Base-by-base conservation (phyloP, 441 rosid genomes). In the Pelargonium australe region DNA sequence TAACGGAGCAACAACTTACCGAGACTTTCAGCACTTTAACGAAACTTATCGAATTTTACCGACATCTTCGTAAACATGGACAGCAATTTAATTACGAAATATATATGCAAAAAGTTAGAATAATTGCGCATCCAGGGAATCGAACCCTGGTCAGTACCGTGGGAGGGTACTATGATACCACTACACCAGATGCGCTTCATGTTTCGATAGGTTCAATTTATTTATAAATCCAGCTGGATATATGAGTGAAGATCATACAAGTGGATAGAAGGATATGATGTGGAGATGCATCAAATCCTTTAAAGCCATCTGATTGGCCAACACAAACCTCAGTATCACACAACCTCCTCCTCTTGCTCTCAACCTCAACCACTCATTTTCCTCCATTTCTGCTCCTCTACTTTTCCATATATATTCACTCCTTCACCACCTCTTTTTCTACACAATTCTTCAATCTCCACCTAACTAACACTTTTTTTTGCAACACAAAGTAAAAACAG, bases 91-190 rank as follows among this genome's bases (percentile, higher is more conserved):
- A 31, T 3, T 31, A 31, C 3, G 37, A 31, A 31, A 31, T 31
- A 31, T 31, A 31, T 2, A 31, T 31, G 37, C 3, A 31, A 31
- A 31, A 31, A 0, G 3, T 0, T 20, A n/a, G 23, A 20, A 20
- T 20, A 12, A 0, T 0, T 89, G 94, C 90, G 90, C 95, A 89
- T 86, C 92, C 91, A 78, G 96, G 96, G 89, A 91, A 89, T 91
- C 89, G 96, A 89, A 92, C 90, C 91, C 91, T 80, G 97, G 96
- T 92, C 97, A 89, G 91, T 86, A 89, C 92, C 95, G 95, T 88
- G 96, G 92, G 95, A 88, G 96, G 96, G 95, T 89, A 91, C 97
- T 88, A 85, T 89, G 96, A 88, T 88, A 88, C 97, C 97, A 88
- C 96, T 89, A 91, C 92, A 89, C 96, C 74, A 91, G 89, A 88